Evolutionary conservation across 164 flowering plant species (phyloP).

Genomic region (Stephania japonica): DNA sequence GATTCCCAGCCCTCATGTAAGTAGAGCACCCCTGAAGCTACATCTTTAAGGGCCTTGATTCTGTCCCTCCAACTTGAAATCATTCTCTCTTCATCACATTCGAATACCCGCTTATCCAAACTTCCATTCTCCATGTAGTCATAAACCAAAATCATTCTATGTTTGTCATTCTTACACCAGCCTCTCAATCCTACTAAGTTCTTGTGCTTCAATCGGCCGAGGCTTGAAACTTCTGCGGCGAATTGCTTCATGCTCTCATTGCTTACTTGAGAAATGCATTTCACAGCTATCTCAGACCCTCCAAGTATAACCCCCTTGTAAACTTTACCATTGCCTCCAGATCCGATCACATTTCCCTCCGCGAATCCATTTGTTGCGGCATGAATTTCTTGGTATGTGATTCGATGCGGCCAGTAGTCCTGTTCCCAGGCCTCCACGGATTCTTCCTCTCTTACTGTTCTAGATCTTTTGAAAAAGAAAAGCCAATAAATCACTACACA

Average conservation of each 20-base stretch:
- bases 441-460: conserved; percentile 12
- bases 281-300: conserved; percentile 36
- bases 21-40: conserved; percentile 36
- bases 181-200: conserved; percentile 43
- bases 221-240: conserved; percentile 42
- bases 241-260: conserved; percentile 33
- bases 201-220: conserved; percentile 46
- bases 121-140: conserved; percentile 52
- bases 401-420: conserved; percentile 52
- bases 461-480: conserved; percentile 7
- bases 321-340: conserved; percentile 45
- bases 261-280: conserved; percentile 26
- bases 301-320: conserved; percentile 33
- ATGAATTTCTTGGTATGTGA: conserved; percentile 28
- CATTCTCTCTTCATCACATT: conserved; percentile 15
- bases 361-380: conserved; percentile 36
- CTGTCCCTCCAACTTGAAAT: conserved; percentile 34
- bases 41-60: conserved; percentile 30
- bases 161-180: conserved; percentile 36
- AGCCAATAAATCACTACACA: not conserved
- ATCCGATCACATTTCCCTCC: conserved; percentile 30
- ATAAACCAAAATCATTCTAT: conserved; percentile 33
- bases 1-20: conserved; percentile 49
- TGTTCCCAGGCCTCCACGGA: conserved; percentile 43
- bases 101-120: conserved; percentile 38